A percentile compares a stretch with the other conserved stretches of the same genome.
Evolutionary conservation across 2,329 filamentous ascomycete genomes (phyloP).

Genomic region (Neoascochyta sp.): DNA sequence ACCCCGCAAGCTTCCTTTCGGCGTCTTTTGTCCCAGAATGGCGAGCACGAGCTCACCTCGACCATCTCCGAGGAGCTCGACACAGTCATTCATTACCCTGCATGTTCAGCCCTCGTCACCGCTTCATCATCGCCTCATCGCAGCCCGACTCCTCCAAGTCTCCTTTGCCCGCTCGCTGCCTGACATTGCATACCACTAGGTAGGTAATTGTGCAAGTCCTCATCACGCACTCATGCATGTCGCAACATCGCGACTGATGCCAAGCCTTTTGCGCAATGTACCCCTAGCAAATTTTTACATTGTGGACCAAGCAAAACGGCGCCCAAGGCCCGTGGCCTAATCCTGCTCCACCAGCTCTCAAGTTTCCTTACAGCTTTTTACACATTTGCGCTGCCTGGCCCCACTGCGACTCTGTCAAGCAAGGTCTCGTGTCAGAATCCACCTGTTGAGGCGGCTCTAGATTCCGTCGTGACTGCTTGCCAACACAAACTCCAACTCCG

Average conservation of each 20-base stretch:
- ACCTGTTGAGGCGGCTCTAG: constrained; percentile 31
- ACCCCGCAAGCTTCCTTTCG: constrained; percentile 32
- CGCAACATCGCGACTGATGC: constrained; percentile 17
- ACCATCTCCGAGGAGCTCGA: constrained; percentile 34
- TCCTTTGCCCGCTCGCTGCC: constrained; percentile 2
- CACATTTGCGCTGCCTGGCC: constrained; percentile 17
- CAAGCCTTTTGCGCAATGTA: constrained; percentile 31
- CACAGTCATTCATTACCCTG: too few species aligned
- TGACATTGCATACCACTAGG: constrained; percentile 8
- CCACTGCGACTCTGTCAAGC: constrained; percentile 13
- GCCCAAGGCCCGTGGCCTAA: constrained; percentile 17
- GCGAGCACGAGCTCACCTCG: too few species aligned
- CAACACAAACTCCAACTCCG: constrained; percentile 7
- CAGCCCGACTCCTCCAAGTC: too few species aligned
- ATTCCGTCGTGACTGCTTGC: constrained; percentile 24
- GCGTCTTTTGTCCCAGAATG: too few species aligned
- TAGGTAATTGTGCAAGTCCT: constrained; percentile 22
- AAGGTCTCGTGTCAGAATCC: constrained; percentile 20
- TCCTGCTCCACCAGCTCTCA: constrained; percentile 23
- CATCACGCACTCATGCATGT: constrained; percentile 11
- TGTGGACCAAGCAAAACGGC: constrained; percentile 15
- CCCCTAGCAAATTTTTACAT: constrained; percentile 27
- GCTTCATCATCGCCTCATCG: constrained; percentile 8
- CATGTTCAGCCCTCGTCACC: constrained; percentile 6
- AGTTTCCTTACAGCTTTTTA: constrained; percentile 19